Evolutionary conservation across 164 flowering plant species (phyloP).

Genomic region (Magnolia kwangsiensis): DNA sequence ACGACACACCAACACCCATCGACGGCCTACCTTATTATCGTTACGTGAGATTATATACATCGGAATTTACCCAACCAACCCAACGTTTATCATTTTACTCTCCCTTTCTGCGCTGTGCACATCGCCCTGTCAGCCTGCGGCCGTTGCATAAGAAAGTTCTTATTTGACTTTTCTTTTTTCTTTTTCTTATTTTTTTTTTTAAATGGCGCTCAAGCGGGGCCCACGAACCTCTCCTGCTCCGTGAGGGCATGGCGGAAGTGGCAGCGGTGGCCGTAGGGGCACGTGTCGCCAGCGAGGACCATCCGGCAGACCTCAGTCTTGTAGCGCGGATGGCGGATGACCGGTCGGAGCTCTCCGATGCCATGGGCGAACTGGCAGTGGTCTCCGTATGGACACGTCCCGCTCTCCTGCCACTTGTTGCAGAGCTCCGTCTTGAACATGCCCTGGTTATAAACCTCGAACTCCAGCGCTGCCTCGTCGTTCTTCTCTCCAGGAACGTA

Average conservation of each 20-base stretch:
- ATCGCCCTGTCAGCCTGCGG: no score
- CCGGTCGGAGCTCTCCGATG: constrained; percentile 81
- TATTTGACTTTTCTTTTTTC: no score
- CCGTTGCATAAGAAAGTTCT: no score
- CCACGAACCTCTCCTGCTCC: constrained; percentile 53
- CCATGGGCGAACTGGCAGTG: constrained; percentile 94
- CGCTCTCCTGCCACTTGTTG: constrained; percentile 92
- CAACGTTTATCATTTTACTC: background rate
- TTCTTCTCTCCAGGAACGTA: constrained; percentile 47
- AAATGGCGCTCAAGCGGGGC: constrained; percentile 4
- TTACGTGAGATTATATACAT: background rate
- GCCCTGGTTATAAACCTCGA: constrained; percentile 84
- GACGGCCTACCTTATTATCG: background rate
- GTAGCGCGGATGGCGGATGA: constrained; percentile 93
- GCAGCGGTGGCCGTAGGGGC: constrained; percentile 96
- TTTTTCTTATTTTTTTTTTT: no score
- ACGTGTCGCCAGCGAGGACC: constrained; percentile 69
- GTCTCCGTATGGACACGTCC: constrained; percentile 72
- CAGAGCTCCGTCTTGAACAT: constrained; percentile 90
- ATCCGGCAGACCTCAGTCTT: constrained; percentile 93
- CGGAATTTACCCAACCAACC: constrained; percentile 5
- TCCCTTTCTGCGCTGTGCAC: background rate
- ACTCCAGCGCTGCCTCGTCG: constrained; percentile 54
- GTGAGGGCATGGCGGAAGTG: constrained; percentile 88
- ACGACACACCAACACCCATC: background rate